Percentiles rank a stretch among this genome's conserved stretches.
These are phyloP conservation scores for Mucuna pruriens DNA, from an alignment of 306 rosid species.

Conservation along the genomic window DNA sequence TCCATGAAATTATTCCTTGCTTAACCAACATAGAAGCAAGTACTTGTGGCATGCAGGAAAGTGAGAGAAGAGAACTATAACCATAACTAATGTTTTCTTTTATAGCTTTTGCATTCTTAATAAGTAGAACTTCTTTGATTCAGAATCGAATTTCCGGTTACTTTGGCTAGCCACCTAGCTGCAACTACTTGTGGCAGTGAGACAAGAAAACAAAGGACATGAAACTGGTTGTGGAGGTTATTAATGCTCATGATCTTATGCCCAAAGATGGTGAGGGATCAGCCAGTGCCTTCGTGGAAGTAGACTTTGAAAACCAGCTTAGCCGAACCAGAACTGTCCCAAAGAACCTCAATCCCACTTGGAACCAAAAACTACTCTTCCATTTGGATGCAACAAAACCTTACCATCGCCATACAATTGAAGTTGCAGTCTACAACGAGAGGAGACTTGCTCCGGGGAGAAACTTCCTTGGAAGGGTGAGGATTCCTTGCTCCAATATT, in stretches of 20 bases:
- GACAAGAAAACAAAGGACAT: conserved; percentile 49
- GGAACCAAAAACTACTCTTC: conserved; percentile 59
- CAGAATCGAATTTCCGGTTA: conserved; percentile 51
- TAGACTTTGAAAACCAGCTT: conserved; percentile 62
- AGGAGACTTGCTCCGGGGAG: conserved; percentile 51
- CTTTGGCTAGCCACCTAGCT: conserved; percentile 54
- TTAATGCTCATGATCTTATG: conserved; percentile 70
- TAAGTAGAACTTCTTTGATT: conserved; percentile 66
- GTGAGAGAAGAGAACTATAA: conserved; percentile 15
- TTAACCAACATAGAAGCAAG: conserved; percentile 40
- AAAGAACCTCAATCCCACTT: conserved; percentile 65
- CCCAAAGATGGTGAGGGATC: conserved; percentile 75
- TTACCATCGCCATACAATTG: conserved; percentile 51
- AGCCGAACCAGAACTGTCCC: conserved; percentile 61
- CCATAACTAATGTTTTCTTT: conserved; percentile 32
- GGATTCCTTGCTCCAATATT: conserved; percentile 64
- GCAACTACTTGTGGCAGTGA: conserved; percentile 45
- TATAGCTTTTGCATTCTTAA: conserved; percentile 42
- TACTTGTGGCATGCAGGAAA: conserved; percentile 27
- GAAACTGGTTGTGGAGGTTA: conserved; percentile 71
- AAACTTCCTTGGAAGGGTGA: conserved; percentile 76
- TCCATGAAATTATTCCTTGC: conserved; percentile 69
- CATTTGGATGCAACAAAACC: conserved; percentile 49
- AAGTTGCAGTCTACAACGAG: conserved; percentile 61
- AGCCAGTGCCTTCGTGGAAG: conserved; percentile 67